Conservation (phyloP, 1,284 basidiomycete species). For the Porodaedalea pini region DNA sequence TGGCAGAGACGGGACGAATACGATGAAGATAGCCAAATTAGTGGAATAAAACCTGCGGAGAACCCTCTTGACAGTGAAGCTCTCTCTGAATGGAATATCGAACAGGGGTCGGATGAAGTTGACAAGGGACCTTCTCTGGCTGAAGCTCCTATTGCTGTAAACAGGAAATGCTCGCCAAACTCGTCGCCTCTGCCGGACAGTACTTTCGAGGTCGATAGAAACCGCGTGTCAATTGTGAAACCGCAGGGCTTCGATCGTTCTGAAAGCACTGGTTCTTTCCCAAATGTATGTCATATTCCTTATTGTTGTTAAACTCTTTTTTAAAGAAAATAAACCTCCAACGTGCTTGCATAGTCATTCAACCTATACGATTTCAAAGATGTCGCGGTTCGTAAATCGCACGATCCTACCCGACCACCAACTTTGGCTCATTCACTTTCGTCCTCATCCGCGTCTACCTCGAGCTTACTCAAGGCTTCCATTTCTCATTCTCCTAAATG, state of each 20-base stretch:
- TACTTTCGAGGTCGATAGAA: constrained; percentile 45
- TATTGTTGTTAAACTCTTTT: too few relatives aligned
- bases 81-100: not conserved
- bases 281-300: constrained; percentile 42
- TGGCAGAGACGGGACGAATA: too few relatives aligned
- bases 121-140: constrained; percentile 47
- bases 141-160: constrained; percentile 58
- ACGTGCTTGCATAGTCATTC: not conserved
- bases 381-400: constrained; percentile 3
- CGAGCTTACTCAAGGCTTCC: not conserved
- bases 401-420: not conserved
- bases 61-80: not conserved
- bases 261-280: constrained; percentile 58
- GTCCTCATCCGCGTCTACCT: not conserved
- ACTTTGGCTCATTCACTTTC: constrained; percentile 1
- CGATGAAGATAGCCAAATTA: not conserved
- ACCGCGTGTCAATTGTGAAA: constrained; percentile 18
- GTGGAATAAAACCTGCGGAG: not conserved
- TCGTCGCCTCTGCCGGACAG: constrained; percentile 36
- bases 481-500: not conserved
- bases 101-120: constrained; percentile 25
- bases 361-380: constrained; percentile 2
- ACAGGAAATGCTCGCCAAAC: constrained; percentile 49
- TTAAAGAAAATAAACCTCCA: too few relatives aligned
- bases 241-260: constrained; percentile 50